Evolutionary conservation across 805 yeast genomes (phyloP).

Genomic region (Spathaspora sp.): DNA sequence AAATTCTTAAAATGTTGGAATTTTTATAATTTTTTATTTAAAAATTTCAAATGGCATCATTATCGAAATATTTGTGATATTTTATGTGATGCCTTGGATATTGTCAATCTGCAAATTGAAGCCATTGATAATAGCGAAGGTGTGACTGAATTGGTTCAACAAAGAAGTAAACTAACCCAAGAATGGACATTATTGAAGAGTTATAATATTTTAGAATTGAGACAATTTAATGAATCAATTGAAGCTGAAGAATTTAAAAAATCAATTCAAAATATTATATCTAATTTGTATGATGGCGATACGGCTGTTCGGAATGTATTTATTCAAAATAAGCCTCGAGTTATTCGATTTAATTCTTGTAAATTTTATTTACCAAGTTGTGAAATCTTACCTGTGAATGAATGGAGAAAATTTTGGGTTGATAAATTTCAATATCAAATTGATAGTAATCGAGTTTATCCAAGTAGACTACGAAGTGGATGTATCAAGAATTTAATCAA

Average conservation of each 20-base stretch:
- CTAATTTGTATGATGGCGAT: neutral
- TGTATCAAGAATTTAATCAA: neutral
- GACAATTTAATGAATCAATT: neutral
- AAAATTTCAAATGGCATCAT: conserved; percentile 15
- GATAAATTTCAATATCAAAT: conserved; percentile 4
- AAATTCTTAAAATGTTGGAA: conserved; percentile 9
- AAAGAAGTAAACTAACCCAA: neutral
- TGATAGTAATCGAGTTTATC: neutral
- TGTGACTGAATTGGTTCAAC: conserved; percentile 1
- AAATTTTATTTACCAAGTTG: conserved; percentile 5
- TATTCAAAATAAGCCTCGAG: conserved; percentile 1
- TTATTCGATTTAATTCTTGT: conserved; percentile 5
- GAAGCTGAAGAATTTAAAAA: neutral
- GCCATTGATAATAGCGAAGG: neutral
- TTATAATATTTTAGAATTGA: neutral
- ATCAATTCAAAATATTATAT: neutral
- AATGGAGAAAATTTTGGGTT: conserved; percentile 23
- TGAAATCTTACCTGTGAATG: conserved; percentile 5
- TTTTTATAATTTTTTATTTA: conserved; percentile 15
- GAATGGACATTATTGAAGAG: conserved; percentile 3
- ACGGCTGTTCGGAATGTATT: neutral
- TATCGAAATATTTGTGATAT: conserved; percentile 13
- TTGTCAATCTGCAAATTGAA: conserved; percentile 12
- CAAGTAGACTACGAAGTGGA: conserved; percentile 3
- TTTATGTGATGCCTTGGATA: conserved; percentile 11